Evolutionary conservation across 2,329 filamentous ascomycete genomes (phyloP).

Genomic region (Dendryphion nanum): DNA sequence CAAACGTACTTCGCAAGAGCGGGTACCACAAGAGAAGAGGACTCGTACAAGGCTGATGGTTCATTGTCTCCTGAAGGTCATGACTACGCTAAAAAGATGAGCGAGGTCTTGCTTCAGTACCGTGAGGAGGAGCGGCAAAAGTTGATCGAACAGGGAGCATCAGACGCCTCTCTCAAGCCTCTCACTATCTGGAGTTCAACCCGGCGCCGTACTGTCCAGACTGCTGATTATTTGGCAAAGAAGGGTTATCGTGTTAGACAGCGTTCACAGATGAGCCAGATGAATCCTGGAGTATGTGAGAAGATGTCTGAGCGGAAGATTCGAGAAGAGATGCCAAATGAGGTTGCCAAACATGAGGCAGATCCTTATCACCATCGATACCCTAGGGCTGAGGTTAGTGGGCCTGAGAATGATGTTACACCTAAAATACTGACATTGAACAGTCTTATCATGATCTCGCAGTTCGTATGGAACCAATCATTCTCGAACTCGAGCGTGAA

Average conservation of each 20-base stretch:
- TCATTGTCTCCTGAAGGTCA: conserved; percentile 76
- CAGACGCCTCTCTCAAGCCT: conserved; percentile 69
- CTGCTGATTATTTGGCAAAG: conserved; percentile 74
- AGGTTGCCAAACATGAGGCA: conserved; percentile 86
- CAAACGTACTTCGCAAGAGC: conserved; percentile 91
- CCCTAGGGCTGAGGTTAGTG: conserved; percentile 79
- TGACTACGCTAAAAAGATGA: conserved; percentile 68
- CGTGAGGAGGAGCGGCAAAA: conserved; percentile 76
- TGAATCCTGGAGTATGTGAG: conserved; percentile 95
- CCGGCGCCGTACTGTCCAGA: conserved; percentile 84
- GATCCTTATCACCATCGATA: conserved; percentile 98
- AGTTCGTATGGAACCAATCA: conserved; percentile 96
- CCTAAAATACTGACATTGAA: conserved; percentile 14
- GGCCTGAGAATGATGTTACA: not conserved
- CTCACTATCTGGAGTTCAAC: conserved; percentile 96
- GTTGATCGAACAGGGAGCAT: conserved; percentile 66
- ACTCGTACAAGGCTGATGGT: conserved; percentile 89
- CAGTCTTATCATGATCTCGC: conserved; percentile 97
- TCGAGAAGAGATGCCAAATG: conserved; percentile 78
- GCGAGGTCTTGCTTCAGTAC: conserved; percentile 76
- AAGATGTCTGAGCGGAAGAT: conserved; percentile 85
- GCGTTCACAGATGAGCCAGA: conserved; percentile 92
- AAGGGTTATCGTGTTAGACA: conserved; percentile 84
- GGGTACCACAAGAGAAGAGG: conserved; percentile 81
- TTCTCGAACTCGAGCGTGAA: conserved; percentile 93